A percentile compares a stretch with the other conserved stretches of the same genome.
Conservation (phyloP, 768 basidiomycete genomes). For the Postia placenta region DNA sequence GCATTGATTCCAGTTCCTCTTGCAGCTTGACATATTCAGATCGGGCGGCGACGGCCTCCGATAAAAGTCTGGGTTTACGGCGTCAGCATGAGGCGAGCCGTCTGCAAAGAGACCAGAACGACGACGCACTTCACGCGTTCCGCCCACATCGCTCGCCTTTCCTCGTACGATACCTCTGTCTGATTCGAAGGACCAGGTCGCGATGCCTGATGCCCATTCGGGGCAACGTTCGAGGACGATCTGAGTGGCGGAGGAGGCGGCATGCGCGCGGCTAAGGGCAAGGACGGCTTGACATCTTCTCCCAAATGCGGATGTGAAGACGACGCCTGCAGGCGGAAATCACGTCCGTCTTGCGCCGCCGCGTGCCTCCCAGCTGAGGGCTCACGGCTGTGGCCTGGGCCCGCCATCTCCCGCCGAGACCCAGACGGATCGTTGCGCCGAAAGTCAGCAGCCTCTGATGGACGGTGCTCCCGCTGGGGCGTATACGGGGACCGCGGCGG, state of each 20-base stretch:
- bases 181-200: constrained; percentile 8
- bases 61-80: constrained; percentile 29
- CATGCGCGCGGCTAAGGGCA: too few relatives aligned
- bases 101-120: neutral
- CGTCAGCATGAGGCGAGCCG: neutral
- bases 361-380: too few relatives aligned
- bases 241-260: constrained; percentile 2
- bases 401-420: too few relatives aligned
- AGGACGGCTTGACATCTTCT: too few relatives aligned
- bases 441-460: too few relatives aligned
- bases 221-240: neutral
- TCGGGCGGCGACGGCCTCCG: constrained; percentile 28
- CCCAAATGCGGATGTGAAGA: too few relatives aligned
- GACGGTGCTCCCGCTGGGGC: too few relatives aligned
- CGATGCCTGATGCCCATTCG: neutral
- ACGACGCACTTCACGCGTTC: constrained; percentile 35
- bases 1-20: constrained; percentile 25
- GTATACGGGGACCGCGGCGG: too few relatives aligned
- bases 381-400: too few relatives aligned
- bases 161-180: constrained; percentile 24
- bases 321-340: too few relatives aligned
- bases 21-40: constrained; percentile 27
- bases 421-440: too few relatives aligned
- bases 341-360: too few relatives aligned
- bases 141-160: constrained; percentile 33